Base-by-base conservation (phyloP, 2,329 filamentous ascomycete species). In the Pseudogymnoascus sp. region DNA sequence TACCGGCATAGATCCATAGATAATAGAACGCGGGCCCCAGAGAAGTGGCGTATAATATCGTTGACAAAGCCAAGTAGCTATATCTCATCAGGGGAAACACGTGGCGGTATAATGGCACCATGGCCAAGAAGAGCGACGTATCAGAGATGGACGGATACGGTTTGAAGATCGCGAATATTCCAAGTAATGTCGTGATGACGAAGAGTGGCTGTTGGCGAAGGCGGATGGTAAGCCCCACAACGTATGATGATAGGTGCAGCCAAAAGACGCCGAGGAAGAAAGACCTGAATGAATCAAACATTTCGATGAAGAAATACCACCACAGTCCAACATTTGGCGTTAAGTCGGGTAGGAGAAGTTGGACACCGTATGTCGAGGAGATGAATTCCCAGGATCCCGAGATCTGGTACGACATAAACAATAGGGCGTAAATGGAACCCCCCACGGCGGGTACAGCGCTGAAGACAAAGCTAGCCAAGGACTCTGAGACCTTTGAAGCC, bases 251-350 rank as follows among this genome's bases (percentile, higher is more conserved):
- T 61, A 97, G 83, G 71, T 99, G 94, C 62, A 99, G 81, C 91
- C 95, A 97, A 76, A 99, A 99, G 56, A 99, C 92, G 59, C 89
- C 94, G 2, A 99, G 82, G 79, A 97, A 99, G 79, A 99, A 99
- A 67, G 88, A 86, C 37, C 94, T 83, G 80, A 99, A 99, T 0
- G 92, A 92, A 74, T 99, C 94, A 72, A 99, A 99, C 85, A 99
- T 99, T 71, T 99, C 92, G 66, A 95, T 95, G 71, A 99, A 97
- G 75, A 99, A 99, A 74, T 99, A 99, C 94, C 94, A 99, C 94
- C 94, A 99, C 1, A 99, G 79, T 1, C 94, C 94, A 28, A 95
- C 88, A 65, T 97, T 99, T 10, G 94, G 94, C 0, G 92, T 95
- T 38, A 99, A 79, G 70, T 99, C 94, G 7, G 91, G 90, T 2